Conservation (phyloP, 352 stramenopile species). For the Blastocystis sp. region DNA sequence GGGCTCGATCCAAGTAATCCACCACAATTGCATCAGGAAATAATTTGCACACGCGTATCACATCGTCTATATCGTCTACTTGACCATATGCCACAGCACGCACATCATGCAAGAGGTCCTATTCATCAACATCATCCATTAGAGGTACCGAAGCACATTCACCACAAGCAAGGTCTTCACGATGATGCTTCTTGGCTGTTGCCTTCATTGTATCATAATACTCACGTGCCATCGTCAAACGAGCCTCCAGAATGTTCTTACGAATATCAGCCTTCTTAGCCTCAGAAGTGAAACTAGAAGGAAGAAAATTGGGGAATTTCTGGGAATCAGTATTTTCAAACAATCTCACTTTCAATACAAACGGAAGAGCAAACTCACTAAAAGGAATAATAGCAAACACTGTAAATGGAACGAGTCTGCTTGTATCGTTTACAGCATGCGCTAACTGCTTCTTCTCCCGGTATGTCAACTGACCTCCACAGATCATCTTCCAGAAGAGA, state of each 20-base stretch:
- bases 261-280: constrained; percentile 41
- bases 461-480: constrained; percentile 42
- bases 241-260: constrained; percentile 26
- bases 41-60: constrained; percentile 31
- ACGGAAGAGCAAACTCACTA: constrained; percentile 50
- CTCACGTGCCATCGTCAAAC: constrained; percentile 29
- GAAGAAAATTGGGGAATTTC: constrained; percentile 62
- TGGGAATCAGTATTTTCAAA: neutral
- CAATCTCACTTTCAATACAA: constrained; percentile 19
- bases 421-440: constrained; percentile 48
- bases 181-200: constrained; percentile 1
- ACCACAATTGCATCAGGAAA: constrained; percentile 42
- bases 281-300: constrained; percentile 60
- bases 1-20: constrained; percentile 36
- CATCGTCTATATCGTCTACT: neutral
- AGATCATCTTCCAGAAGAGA: constrained; percentile 53
- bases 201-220: constrained; percentile 55
- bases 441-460: constrained; percentile 51
- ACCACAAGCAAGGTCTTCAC: constrained; percentile 11
- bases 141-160: neutral
- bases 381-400: constrained; percentile 60
- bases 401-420: constrained; percentile 46
- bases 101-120: constrained; percentile 4
- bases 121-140: neutral
- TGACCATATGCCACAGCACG: constrained; percentile 30